Percentiles rank a stretch among this genome's conserved stretches.
These are phyloP conservation scores for Kwoniella dendrophila DNA, from an alignment of 768 basidiomycete species.

Conservation along the genomic window DNA sequence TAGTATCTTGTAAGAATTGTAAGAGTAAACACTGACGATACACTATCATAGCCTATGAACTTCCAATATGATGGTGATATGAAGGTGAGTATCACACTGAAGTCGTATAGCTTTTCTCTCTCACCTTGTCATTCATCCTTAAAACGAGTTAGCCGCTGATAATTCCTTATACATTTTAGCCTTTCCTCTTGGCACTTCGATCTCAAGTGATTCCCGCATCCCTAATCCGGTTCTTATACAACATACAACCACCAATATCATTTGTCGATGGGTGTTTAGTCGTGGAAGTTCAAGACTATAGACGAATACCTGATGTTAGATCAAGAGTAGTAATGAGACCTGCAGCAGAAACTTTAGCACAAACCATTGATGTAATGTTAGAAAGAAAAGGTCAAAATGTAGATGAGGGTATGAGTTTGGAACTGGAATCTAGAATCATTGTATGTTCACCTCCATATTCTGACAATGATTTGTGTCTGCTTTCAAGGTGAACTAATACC, in stretches of 20 bases:
- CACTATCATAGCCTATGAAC: constrained; percentile 45
- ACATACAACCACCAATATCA: constrained; percentile 36
- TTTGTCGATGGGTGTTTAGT: constrained; percentile 56
- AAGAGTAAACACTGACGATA: neutral
- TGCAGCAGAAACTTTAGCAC: constrained; percentile 41
- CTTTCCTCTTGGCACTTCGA: constrained; percentile 58
- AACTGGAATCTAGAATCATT: constrained; percentile 57
- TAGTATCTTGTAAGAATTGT: neutral
- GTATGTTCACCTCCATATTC: constrained; percentile 40
- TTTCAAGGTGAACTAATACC: neutral
- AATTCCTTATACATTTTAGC: constrained; percentile 21
- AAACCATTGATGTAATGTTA: constrained; percentile 46
- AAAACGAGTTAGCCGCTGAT: no score
- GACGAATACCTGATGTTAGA: constrained; percentile 31
- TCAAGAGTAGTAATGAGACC: constrained; percentile 47
- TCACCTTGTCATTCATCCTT: neutral
- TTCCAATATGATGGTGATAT: constrained; percentile 58
- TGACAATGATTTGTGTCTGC: no score
- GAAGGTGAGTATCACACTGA: constrained; percentile 41
- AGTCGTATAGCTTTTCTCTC: neutral
- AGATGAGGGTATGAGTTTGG: constrained; percentile 55
- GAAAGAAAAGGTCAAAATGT: constrained; percentile 43
- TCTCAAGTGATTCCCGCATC: constrained; percentile 56
- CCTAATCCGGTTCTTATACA: constrained; percentile 56
- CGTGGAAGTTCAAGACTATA: constrained; percentile 59